Percentiles rank a stretch among this genome's conserved stretches.
These are phyloP conservation scores for Penicillium sp. DNA, from an alignment of 2,329 filamentous ascomycete species.

Conservation along the genomic window DNA sequence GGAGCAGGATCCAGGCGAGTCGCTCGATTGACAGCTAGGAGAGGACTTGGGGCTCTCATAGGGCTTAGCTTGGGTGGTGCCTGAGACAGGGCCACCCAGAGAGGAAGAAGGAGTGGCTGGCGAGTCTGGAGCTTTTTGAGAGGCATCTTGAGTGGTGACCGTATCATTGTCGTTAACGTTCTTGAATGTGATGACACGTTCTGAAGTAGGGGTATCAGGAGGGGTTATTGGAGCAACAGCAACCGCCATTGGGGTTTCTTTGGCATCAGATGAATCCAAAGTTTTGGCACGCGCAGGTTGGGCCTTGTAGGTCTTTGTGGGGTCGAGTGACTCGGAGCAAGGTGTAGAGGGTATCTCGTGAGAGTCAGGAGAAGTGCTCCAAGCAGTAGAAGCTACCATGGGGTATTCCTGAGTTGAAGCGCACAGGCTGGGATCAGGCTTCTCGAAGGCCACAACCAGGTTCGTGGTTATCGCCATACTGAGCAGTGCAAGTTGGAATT, in stretches of 20 bases:
- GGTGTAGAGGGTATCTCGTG: neutral
- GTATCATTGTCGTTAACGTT: neutral
- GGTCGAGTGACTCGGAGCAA: neutral
- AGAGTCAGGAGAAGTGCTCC: neutral
- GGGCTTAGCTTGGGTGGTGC: neutral
- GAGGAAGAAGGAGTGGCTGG: neutral
- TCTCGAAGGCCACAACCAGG: too few relatives aligned
- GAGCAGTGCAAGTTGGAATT: too few relatives aligned
- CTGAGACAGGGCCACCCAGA: neutral
- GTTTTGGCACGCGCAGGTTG: neutral
- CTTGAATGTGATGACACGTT: neutral
- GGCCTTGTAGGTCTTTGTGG: neutral
- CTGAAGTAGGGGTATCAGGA: neutral
- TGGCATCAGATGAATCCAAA: neutral
- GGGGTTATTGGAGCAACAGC: neutral
- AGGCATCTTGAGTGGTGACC: neutral
- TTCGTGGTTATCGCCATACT: neutral
- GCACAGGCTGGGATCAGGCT: neutral
- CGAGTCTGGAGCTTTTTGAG: neutral
- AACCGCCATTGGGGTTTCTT: neutral
- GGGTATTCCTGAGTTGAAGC: neutral
- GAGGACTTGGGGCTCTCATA: neutral
- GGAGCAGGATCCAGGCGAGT: neutral
- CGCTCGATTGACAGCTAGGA: neutral
- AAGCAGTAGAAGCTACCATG: neutral